phyloP scores from a whole-genome alignment of 1,139 yeast genomes.

The Blastobotrys malaysiensis region DNA sequence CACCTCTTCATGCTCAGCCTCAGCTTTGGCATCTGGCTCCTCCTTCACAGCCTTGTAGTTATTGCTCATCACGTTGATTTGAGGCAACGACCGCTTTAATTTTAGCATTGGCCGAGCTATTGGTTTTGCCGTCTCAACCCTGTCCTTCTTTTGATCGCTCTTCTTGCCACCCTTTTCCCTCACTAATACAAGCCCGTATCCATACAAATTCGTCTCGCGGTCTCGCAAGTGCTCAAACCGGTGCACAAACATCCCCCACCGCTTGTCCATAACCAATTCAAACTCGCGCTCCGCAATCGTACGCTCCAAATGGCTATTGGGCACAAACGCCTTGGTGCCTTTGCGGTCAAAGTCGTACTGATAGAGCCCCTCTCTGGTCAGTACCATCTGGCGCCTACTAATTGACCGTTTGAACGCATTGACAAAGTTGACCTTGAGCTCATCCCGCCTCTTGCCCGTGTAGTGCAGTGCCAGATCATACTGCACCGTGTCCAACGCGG shows the following conservation, averaged over 20 bases:
- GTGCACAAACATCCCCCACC: constrained; percentile 7
- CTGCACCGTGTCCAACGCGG: constrained; percentile 4
- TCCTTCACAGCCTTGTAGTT: background rate
- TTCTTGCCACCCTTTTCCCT: background rate
- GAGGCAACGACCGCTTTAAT: background rate
- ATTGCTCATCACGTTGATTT: background rate
- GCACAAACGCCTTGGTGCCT: constrained; percentile 1
- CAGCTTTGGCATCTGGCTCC: too few relatives aligned
- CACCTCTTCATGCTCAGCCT: background rate
- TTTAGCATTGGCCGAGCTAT: background rate
- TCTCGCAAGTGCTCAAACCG: constrained; percentile 1
- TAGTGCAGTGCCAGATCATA: constrained; percentile 6
- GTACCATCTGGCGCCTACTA: constrained; percentile 5
- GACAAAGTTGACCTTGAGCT: background rate
- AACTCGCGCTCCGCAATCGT: background rate
- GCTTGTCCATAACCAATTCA: constrained; percentile 6
- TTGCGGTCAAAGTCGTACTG: constrained; percentile 2
- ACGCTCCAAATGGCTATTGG: background rate
- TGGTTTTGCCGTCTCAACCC: background rate
- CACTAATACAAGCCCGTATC: background rate
- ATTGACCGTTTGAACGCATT: background rate
- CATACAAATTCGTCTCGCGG: background rate
- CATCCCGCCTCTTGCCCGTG: background rate
- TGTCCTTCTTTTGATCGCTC: background rate
- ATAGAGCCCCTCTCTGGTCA: constrained; percentile 6